Evolutionary conservation across 306 rosid genomes (phyloP), one percentile per base, ranked within the genome.

Genomic region (Lotus japonicus): DNA sequence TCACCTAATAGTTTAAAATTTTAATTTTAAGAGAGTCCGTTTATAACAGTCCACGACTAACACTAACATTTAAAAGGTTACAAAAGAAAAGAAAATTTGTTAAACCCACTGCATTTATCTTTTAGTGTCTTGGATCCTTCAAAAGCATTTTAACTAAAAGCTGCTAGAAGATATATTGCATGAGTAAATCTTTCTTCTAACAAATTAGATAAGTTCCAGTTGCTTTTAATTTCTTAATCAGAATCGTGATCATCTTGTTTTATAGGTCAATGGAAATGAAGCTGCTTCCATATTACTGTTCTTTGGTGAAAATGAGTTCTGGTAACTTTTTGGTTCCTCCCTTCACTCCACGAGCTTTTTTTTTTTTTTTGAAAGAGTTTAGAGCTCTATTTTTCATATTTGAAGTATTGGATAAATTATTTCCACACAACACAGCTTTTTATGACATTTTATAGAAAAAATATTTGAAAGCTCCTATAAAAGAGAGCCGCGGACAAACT

Each of bases 261-360:
- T 82, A 53, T 72, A 89, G 98, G 94, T 87, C 65, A 84, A 84
- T 55, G 92, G 82, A 68, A 61, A 81, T 67, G 92, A 92, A 85
- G 64, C 76, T 72, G 95, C 95, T 57, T 80, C 77, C 31, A 11
- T 89, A 21, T 92, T 91, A 69, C 77, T 89, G 35, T 70, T 84
- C 77, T 53, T 81, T 71, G 42, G 64, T 53, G 86, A 92, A 78
- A 83, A 87, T 80, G 87, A 79, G 60, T 77, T 76, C 84, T 82
- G 95, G 98, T 92, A 55, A 68, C 62, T 81, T 74, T 68, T 68
- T 33, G 55, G 57, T 79, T 55, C 64, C 75, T 64, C 71, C 39
- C 46, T 74, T 50, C 56, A 56, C 31, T 70, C 26, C 19, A 12
- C 4, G n/a, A n/a, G n/a, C n/a, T n/a, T n/a, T n/a, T n/a, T n/a